Conservation (phyloP, 495 filamentous ascomycete genomes). For the Tuber magnatum region DNA sequence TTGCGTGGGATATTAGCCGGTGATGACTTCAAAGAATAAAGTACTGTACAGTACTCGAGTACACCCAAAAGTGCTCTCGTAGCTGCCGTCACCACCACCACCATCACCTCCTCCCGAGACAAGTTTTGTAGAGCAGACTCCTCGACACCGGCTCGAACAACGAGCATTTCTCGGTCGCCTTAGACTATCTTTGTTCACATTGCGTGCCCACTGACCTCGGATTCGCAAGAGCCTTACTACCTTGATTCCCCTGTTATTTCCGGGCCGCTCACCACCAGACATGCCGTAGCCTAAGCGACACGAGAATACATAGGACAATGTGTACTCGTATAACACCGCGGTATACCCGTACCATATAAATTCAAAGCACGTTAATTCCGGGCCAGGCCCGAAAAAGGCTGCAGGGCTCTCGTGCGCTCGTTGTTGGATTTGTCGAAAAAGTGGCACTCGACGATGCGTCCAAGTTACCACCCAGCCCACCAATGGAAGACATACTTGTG, state of each 20-base stretch:
- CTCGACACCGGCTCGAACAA: neutral
- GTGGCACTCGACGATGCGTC: neutral
- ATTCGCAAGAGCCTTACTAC: neutral
- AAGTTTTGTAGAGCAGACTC: neutral
- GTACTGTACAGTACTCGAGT: neutral
- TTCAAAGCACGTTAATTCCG: neutral
- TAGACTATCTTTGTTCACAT: neutral
- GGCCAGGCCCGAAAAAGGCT: neutral
- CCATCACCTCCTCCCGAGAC: neutral
- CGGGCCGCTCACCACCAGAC: too few relatives aligned
- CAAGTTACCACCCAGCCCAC: neutral
- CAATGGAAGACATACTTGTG: neutral
- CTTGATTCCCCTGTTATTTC: too few relatives aligned
- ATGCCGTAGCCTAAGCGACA: neutral
- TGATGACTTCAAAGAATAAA: neutral
- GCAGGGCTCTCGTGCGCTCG: neutral
- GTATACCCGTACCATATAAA: too few relatives aligned
- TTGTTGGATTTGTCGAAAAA: neutral
- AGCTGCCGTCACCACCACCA: neutral
- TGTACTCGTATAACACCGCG: too few relatives aligned
- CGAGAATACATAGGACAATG: neutral
- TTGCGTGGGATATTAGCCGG: slow-evolving; percentile 36
- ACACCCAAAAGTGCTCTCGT: neutral
- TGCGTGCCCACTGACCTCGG: neutral
- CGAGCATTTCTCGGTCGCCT: neutral